Percentiles rank a stretch among this genome's conserved stretches.
phyloP scores from a whole-genome alignment of 2,329 filamentous ascomycete species.

The Pseudocercospora fijiensis region DNA sequence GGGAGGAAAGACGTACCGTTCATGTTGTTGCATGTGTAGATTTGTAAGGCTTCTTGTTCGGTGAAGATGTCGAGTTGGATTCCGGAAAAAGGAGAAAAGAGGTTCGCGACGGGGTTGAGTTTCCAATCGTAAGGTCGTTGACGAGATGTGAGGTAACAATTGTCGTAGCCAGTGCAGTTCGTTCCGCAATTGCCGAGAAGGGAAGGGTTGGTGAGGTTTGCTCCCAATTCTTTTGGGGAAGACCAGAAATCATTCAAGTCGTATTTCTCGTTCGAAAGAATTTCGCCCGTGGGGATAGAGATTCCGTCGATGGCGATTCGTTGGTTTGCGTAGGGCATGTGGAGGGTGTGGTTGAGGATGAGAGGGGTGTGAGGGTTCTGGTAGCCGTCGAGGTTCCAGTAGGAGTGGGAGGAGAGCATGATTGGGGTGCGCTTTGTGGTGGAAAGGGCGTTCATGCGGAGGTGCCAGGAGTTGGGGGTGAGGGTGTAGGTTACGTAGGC shows the following conservation, averaged over 20 bases:
- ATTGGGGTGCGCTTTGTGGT: constrained; percentile 76
- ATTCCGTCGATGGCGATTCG: constrained; percentile 63
- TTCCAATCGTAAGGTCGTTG: constrained; percentile 64
- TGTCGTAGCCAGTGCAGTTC: constrained; percentile 82
- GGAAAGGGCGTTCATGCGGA: constrained; percentile 68
- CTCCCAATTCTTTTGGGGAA: constrained; percentile 73
- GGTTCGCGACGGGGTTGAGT: constrained; percentile 59
- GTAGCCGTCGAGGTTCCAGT: constrained; percentile 81
- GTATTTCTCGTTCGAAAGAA: constrained; percentile 65
- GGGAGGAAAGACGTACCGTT: constrained; percentile 59
- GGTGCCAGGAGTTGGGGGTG: constrained; percentile 64
- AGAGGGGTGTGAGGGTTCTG: constrained; percentile 67
- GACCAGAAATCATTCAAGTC: constrained; percentile 83
- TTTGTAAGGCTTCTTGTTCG: constrained; percentile 83
- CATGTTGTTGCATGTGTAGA: constrained; percentile 79
- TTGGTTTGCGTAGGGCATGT: constrained; percentile 69
- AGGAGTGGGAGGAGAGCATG: constrained; percentile 72
- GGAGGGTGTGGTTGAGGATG: constrained; percentile 68
- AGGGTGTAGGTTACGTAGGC: constrained; percentile 64
- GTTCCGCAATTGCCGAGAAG: constrained; percentile 73
- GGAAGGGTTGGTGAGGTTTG: constrained; percentile 62
- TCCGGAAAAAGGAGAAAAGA: constrained; percentile 73
- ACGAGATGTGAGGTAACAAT: constrained; percentile 68
- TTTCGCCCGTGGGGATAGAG: constrained; percentile 54
- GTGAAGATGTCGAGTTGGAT: constrained; percentile 79